These are phyloP conservation scores for Neofusicoccum ribis DNA, from an alignment of 2,329 filamentous ascomycete species.

Conservation along the genomic window DNA sequence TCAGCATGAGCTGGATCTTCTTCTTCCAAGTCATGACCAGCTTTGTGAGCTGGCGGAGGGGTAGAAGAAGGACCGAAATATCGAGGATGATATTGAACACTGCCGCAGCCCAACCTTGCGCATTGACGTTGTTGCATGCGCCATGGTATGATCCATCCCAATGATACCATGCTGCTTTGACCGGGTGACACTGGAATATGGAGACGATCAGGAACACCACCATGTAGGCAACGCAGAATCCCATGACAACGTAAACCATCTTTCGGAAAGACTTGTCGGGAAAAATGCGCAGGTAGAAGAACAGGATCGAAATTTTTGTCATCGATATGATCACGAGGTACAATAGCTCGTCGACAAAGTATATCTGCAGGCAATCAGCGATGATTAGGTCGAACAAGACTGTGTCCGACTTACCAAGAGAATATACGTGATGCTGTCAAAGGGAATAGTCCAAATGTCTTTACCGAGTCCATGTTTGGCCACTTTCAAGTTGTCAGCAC, in stretches of 20 bases:
- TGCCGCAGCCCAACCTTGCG: constrained; percentile 34
- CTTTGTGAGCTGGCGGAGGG: constrained; percentile 31
- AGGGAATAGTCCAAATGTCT: constrained; percentile 53
- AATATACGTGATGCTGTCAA: constrained; percentile 47
- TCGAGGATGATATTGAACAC: constrained; percentile 35
- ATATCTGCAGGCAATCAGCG: constrained; percentile 22
- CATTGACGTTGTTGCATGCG: constrained; percentile 37
- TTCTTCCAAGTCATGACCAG: constrained; percentile 31
- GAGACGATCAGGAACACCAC: constrained; percentile 26
- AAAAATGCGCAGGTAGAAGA: constrained; percentile 35
- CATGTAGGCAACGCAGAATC: constrained; percentile 25
- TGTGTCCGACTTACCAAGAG: constrained; percentile 28
- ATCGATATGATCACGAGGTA: constrained; percentile 33
- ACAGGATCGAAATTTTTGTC: constrained; percentile 33
- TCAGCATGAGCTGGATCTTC: constrained; percentile 37
- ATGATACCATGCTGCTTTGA: constrained; percentile 34
- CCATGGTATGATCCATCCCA: constrained; percentile 34
- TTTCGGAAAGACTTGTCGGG: constrained; percentile 27
- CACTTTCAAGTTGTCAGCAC: constrained; percentile 19
- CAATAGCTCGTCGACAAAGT: constrained; percentile 35
- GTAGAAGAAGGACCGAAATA: constrained; percentile 31
- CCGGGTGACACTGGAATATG: constrained; percentile 35
- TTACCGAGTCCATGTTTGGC: constrained; percentile 47
- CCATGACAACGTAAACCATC: constrained; percentile 30
- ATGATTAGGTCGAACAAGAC: too few species aligned